phyloP scores from a whole-genome alignment of 2,329 filamentous ascomycete genomes.

The Trichoderma lentiforme region DNA sequence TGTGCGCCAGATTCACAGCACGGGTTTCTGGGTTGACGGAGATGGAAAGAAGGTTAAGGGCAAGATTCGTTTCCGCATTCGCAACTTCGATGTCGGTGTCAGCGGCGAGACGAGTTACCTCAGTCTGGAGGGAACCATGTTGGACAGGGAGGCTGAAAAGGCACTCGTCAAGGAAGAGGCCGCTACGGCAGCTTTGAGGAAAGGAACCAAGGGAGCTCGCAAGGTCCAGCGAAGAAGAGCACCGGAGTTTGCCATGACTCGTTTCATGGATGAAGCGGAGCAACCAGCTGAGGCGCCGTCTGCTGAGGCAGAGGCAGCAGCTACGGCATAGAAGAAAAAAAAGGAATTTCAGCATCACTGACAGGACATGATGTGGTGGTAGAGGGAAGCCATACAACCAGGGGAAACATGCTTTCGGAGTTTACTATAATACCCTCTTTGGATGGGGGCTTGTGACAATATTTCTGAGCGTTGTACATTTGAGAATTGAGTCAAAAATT shows the following conservation, averaged over 20 bases:
- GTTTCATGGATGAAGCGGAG: slow-evolving; percentile 48
- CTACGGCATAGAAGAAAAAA: slow-evolving; percentile 24
- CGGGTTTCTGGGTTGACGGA: slow-evolving; percentile 73
- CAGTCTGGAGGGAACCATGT: slow-evolving; percentile 84
- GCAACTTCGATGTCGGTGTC: slow-evolving; percentile 77
- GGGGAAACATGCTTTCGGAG: slow-evolving; percentile 3
- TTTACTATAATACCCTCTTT: slow-evolving; percentile 12
- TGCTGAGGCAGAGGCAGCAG: neutral
- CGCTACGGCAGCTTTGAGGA: slow-evolving; percentile 38
- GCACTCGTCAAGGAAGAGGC: slow-evolving; percentile 46
- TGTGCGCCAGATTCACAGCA: slow-evolving; percentile 50
- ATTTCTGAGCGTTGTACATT: slow-evolving; percentile 16
- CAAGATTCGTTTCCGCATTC: slow-evolving; percentile 71
- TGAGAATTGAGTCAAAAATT: neutral
- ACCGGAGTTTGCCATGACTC: slow-evolving; percentile 57
- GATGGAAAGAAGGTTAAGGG: slow-evolving; percentile 67
- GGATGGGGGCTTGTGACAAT: slow-evolving; percentile 12
- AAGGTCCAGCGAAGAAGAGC: slow-evolving; percentile 35
- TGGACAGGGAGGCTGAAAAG: slow-evolving; percentile 65
- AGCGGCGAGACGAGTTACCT: slow-evolving; percentile 76
- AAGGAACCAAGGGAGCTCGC: slow-evolving; percentile 34
- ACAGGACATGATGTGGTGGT: neutral
- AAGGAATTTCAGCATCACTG: slow-evolving; percentile 24
- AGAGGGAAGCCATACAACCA: neutral
- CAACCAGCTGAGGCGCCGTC: slow-evolving; percentile 13